These are phyloP conservation scores for Monsonia emarginata DNA, from an alignment of 441 rosid genomes.

Conservation along the genomic window DNA sequence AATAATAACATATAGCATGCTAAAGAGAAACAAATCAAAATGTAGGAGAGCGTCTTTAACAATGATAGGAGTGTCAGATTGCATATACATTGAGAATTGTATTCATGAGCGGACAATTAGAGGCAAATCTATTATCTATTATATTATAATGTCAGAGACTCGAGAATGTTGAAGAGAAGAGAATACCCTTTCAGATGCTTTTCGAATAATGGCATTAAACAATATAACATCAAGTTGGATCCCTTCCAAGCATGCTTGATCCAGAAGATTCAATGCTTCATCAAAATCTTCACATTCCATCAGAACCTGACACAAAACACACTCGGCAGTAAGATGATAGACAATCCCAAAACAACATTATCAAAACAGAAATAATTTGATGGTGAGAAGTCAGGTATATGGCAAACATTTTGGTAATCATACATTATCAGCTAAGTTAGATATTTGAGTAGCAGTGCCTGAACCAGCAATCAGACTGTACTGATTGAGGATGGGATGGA, in stretches of 20 bases:
- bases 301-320: slow-evolving; percentile 36
- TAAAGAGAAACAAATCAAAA: neutral
- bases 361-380: neutral
- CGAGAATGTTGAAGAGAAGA: slow-evolving; percentile 4
- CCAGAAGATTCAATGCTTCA: slow-evolving; percentile 47
- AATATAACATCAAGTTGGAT: slow-evolving; percentile 36
- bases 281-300: slow-evolving; percentile 37
- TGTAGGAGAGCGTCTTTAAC: no score
- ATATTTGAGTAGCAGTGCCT: neutral
- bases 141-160: no score
- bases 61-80: neutral
- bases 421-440: neutral
- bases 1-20: slow-evolving; percentile 4
- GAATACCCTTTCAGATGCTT: slow-evolving; percentile 45
- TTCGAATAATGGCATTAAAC: slow-evolving; percentile 51
- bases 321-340: slow-evolving; percentile 11
- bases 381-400: neutral
- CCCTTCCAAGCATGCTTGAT: slow-evolving; percentile 40
- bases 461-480: neutral
- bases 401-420: neutral
- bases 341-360: neutral
- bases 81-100: no score
- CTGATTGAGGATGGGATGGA: neutral
- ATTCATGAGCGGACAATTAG: no score
- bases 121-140: no score